Conservation (phyloP, 192 early-diverging fungal genomes). For the Umbelopsis vinacea region DNA sequence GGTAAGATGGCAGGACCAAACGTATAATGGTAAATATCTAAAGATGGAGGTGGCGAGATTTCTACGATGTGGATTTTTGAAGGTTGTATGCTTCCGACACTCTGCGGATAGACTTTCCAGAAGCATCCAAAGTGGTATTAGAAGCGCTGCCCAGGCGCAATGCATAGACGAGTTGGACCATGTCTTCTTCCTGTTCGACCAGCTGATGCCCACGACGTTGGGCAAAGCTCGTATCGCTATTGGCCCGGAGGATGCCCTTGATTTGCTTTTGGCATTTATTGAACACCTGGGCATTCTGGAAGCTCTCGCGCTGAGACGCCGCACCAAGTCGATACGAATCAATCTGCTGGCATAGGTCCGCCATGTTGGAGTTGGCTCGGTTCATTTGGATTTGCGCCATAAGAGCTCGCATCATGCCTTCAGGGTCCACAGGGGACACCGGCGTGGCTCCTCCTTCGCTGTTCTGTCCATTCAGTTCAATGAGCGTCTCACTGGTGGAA, state of each 20-base stretch:
- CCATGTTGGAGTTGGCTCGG: constrained; percentile 45
- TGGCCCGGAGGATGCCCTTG: constrained; percentile 42
- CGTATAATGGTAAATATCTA: no score
- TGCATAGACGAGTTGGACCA: constrained; percentile 41
- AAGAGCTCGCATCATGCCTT: constrained; percentile 45
- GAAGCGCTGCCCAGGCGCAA: constrained; percentile 27
- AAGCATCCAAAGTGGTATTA: constrained; percentile 3
- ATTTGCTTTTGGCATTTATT: constrained; percentile 46
- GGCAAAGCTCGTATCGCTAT: constrained; percentile 31
- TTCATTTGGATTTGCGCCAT: constrained; percentile 49
- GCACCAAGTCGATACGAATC: constrained; percentile 40
- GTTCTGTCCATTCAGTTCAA: constrained; percentile 43
- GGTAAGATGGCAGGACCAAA: no score
- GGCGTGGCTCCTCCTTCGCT: constrained; percentile 37
- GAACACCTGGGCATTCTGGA: constrained; percentile 44
- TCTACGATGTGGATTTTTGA: constrained; percentile 11
- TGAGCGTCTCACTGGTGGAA: constrained; percentile 36
- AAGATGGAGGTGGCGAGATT: background rate
- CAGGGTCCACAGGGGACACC: constrained; percentile 39
- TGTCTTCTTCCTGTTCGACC: constrained; percentile 29
- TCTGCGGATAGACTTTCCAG: constrained; percentile 32
- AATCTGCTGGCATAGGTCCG: constrained; percentile 44
- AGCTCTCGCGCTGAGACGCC: constrained; percentile 36
- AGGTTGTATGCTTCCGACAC: constrained; percentile 47
- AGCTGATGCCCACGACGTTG: constrained; percentile 26